Evolutionary conservation across 1,284 basidiomycete species (phyloP).

Genomic region (Porogramme epimiltina): DNA sequence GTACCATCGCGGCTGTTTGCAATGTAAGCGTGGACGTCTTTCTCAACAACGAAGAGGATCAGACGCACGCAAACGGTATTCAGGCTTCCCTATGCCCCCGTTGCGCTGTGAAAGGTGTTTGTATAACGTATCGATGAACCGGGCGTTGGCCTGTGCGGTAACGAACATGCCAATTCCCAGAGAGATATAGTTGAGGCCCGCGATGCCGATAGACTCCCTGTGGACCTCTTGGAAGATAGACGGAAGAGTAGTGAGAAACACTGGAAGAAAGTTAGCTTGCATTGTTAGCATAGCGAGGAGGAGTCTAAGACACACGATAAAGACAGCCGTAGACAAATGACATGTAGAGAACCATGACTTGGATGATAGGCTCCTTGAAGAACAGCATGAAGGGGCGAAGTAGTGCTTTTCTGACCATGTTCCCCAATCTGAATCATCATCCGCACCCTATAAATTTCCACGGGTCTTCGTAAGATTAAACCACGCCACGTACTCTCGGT

Average conservation of each 20-base stretch:
- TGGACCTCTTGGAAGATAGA: conserved; percentile 59
- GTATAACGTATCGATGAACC: conserved; percentile 57
- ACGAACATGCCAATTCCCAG: conserved; percentile 55
- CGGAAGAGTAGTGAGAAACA: conserved; percentile 70
- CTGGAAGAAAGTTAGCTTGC: conserved; percentile 27
- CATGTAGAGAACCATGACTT: conserved; percentile 48
- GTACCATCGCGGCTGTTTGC: conserved; percentile 60
- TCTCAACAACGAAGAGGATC: too few species aligned
- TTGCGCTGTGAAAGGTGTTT: conserved; percentile 48
- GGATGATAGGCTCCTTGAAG: conserved; percentile 46
- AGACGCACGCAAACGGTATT: conserved; percentile 42
- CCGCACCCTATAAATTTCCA: too few species aligned
- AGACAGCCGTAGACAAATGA: conserved; percentile 53
- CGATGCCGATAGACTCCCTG: conserved; percentile 50
- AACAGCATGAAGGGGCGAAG: conserved; percentile 48
- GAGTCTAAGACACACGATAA: conserved; percentile 44
- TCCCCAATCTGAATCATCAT: too few species aligned
- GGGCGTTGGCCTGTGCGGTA: conserved; percentile 60
- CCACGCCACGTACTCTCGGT: conserved; percentile 30
- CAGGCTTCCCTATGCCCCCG: conserved; percentile 57
- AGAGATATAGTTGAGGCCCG: conserved; percentile 64
- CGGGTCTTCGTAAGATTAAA: too few species aligned
- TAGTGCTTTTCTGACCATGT: conserved; percentile 38
- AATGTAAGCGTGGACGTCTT: neutral
- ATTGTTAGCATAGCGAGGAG: neutral